Percentiles rank a stretch among this genome's conserved stretches.
These are phyloP conservation scores for Alternaria sp. DNA, from an alignment of 2,329 filamentous ascomycete genomes.

Conservation along the genomic window DNA sequence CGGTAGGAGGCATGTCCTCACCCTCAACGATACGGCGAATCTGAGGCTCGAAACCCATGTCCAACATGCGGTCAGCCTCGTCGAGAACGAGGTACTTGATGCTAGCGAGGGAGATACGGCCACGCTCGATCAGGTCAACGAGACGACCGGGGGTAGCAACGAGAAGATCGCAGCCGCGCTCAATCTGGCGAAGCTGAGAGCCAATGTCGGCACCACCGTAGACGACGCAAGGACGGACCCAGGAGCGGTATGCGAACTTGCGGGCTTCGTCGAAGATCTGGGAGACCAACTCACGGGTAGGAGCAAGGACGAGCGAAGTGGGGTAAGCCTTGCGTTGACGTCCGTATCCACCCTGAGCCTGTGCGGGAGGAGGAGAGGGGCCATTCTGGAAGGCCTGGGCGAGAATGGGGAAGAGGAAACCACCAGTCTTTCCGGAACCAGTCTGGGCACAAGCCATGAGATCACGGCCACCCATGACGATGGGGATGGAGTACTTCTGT, in stretches of 20 bases:
- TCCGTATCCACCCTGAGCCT: constrained; percentile 68
- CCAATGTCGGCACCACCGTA: constrained; percentile 99
- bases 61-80: constrained; percentile 99
- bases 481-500: constrained; percentile 99
- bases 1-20: constrained; percentile 91
- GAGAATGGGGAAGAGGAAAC: constrained; percentile 98
- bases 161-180: constrained; percentile 94
- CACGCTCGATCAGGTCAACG: constrained; percentile 97
- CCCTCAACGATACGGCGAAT: constrained; percentile 98
- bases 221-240: constrained; percentile 97
- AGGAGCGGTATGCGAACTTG: constrained; percentile 98
- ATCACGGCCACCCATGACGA: constrained; percentile 97
- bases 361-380: constrained; percentile 71
- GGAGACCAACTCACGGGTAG: constrained; percentile 96
- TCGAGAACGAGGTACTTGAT: constrained; percentile 99
- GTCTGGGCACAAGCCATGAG: constrained; percentile 99
- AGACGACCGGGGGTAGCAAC: constrained; percentile 97
- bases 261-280: constrained; percentile 98
- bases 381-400: constrained; percentile 96
- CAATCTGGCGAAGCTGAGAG: constrained; percentile 96
- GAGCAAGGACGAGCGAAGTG: constrained; percentile 92
- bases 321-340: constrained; percentile 98
- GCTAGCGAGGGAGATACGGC: constrained; percentile 94
- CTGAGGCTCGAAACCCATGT: constrained; percentile 99
- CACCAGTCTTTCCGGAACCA: constrained; percentile 99